phyloP scores from a whole-genome alignment of 192 early-diverging fungal genomes.

The Coemansia sp. region DNA sequence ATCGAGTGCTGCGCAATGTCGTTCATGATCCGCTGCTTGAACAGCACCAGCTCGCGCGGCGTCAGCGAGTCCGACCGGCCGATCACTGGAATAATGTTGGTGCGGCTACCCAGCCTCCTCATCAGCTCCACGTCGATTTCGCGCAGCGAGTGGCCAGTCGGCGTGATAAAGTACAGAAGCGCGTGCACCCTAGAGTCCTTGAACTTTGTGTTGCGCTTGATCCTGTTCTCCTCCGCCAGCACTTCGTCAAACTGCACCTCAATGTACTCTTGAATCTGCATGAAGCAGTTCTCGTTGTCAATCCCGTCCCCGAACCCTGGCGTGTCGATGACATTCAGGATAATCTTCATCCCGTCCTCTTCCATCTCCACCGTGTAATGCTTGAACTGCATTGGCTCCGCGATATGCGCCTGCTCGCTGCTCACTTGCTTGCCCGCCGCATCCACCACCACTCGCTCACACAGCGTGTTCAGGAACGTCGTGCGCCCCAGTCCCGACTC shows the following conservation, averaged over 20 bases:
- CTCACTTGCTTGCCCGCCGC: conserved; percentile 60
- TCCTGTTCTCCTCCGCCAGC: conserved; percentile 80
- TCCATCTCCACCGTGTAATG: conserved; percentile 92
- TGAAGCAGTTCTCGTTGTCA: conserved; percentile 89
- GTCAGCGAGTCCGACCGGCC: conserved; percentile 91
- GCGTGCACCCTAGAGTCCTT: conserved; percentile 95
- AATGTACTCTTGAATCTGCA: conserved; percentile 88
- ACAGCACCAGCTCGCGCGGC: conserved; percentile 73
- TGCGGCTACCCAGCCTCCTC: conserved; percentile 81
- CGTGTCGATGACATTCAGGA: conserved; percentile 96
- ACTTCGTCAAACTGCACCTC: conserved; percentile 94
- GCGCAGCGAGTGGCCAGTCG: conserved; percentile 93
- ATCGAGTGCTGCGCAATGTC: conserved; percentile 95
- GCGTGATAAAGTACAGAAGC: conserved; percentile 95
- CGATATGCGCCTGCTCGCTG: conserved; percentile 73
- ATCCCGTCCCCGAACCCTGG: conserved; percentile 98
- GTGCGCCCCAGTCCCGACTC: conserved; percentile 93
- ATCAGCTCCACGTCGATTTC: conserved; percentile 95
- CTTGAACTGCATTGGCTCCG: conserved; percentile 85
- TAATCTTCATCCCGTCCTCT: conserved; percentile 95
- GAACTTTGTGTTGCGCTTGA: conserved; percentile 84
- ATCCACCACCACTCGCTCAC: conserved; percentile 72
- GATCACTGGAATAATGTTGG: conserved; percentile 96
- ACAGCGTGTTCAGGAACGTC: conserved; percentile 98
- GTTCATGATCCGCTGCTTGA: conserved; percentile 95